Base-by-base conservation (phyloP, 2,329 filamentous ascomycete genomes). In the Trichophyton schoenleinii region DNA sequence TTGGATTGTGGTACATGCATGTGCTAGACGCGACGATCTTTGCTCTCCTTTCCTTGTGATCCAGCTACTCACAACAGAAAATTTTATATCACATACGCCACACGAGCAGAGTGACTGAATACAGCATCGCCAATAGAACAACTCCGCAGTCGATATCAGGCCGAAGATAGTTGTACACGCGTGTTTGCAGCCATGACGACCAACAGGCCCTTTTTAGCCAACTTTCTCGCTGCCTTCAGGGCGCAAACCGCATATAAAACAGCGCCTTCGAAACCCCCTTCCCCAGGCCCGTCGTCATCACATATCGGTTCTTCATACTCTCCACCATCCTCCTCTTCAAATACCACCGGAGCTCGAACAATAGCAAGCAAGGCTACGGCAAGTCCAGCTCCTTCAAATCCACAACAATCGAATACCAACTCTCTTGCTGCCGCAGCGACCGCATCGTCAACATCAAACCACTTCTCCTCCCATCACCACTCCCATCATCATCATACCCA, bases 181-280 rank as follows among this genome's bases (percentile, higher is more conserved):
- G 20, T 36, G 46, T 52, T 25, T 7, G 13, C 28, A 49, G n/a
- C 63, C 67, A 86, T 86, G 83, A 81, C 83, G 1, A 85, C 82
- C 65, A 86, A 87, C 74, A 75, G 83, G 62, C 84, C 80, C 57
- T 87, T 87, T 74, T 79, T 87, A 67, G 79, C 83, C 66, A 84
- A 83, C 75, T 86, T 87, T 74, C 80, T 87, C 64, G 81, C 84
- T 57, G 83, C 84, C 64, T 87, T 87, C 69, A 80, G 84, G 59
- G 83, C 84, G 58, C 83, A 86, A 69, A 83, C 83, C 48, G 77
- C 79, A 61, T 79, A 83, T 65, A 85, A 85, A 68, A 75, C 82
- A 25, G 58, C 38, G 42, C 15, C 55, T 18, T 77, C 81, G 9
- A 73, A 75, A 18, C 66, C 75, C 34, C 69, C 75, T 38, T 70